Evolutionary conservation across 2,329 filamentous ascomycete genomes (phyloP), one percentile per base, ranked within the genome.

Genomic region (Cytospora leucostoma): DNA sequence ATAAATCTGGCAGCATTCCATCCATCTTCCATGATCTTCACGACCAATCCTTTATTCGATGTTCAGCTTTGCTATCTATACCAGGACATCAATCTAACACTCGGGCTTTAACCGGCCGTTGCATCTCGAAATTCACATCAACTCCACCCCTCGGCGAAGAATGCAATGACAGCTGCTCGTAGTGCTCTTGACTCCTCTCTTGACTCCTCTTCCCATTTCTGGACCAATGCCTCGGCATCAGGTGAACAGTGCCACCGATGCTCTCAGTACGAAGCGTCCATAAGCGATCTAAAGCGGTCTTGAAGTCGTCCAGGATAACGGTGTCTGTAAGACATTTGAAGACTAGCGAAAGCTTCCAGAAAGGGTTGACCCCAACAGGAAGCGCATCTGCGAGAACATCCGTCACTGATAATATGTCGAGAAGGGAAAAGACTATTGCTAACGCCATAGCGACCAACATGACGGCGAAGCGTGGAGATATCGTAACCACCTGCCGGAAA

Each of bases 311-410:
- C 12, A 89, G 80, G 58, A 89, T 81, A 58, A 89, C 84, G 0
- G 82, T 85, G 70, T 89, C 87, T 21, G 86, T 88, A 54, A 89
- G 78, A 65, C 87, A 89, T 73, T 89, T 89, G 78, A 88, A 88
- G 27, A 88, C 81, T 53, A 87, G 84, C 0, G 82, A 80, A 12
- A 87, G 70, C 70, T 79, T 84, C 86, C 86, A 88, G 71, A 87
- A 88, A 0, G 86, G 86, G 69, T 88, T 86, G 68, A 88, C 84
- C 8, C 82, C 82, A 0, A 80, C 77, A 0, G 78, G 68, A 40
- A 63, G 17, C 6, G 61, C 57, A 3, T 64, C 61, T 10, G 49
- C 33, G 32, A 86, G 76, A 0, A 76, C 81, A 4, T 76, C 74
- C 0, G 85, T 84, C 0, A 88, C 86, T 11, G 84, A 82, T 17